Base-by-base conservation (phyloP, 1,284 basidiomycete genomes). In the Athelia psychrophila region DNA sequence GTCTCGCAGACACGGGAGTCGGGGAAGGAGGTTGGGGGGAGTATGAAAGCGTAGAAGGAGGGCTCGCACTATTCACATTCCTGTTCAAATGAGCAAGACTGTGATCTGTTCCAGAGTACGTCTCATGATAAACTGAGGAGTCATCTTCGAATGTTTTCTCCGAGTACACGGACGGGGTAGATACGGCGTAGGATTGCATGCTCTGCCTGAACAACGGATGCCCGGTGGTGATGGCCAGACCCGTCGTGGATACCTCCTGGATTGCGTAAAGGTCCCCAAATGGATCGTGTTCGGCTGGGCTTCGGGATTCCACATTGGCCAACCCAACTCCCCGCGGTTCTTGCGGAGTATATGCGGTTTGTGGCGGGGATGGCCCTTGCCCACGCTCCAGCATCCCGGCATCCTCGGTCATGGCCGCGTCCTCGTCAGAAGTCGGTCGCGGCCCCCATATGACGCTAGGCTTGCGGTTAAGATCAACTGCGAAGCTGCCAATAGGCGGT, bases 111-210 rank as follows among this genome's bases (percentile, higher is more conserved):
- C 27, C 27, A 30, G 5, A 30, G 27, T 30, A 13, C 27, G 13
- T n/a, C n/a, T n/a, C 27, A 30, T 54, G 58, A 56, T 54, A 60
- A 59, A 53, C 64, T 53, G 58, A 65, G 56, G 64, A 65, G 24
- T 63, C 57, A 44, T 71, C 71, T 27, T 70, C 68, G 33, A 66
- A 64, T n/a, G 73, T 69, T 5, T 81, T 79, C 2, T 78, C 71
- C 12, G 82, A 79, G 63, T 84, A 84, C 49, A 84, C 71, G 1
- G 83, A 84, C 20, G 81, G 81, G 49, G 73, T 81, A 3, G 81
- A 83, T 36, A 67, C 72, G n/a, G 60, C 20, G n/a, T 8, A 60
- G 12, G 69, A 51, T 67, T 58, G 38, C 69, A 70, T 44, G 58
- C 62, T 35, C 42, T 33, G 47, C 57, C 57, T 25, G 54, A 60